Conservation (phyloP, 495 filamentous ascomycete genomes). For the Penicillium samsonianum region DNA sequence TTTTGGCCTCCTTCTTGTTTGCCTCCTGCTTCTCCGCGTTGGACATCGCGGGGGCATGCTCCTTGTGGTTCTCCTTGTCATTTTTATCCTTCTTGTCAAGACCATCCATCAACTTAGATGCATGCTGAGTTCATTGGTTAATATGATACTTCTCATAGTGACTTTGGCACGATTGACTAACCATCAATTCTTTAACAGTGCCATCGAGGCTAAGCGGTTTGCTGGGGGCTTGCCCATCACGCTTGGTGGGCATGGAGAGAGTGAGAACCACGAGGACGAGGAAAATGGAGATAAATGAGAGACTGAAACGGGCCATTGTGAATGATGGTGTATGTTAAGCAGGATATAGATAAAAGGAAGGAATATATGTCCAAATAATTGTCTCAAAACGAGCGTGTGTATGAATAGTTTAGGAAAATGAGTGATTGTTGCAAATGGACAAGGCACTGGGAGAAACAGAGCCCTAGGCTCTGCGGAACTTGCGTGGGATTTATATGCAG, state of each 20-base stretch:
- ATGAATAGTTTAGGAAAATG: conserved; percentile 10
- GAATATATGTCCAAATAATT: conserved; percentile 17
- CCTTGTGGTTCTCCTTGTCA: conserved; percentile 12
- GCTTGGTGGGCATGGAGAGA: conserved; percentile 36
- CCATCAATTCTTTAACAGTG: conserved; percentile 23
- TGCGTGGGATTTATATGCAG: conserved; percentile 20
- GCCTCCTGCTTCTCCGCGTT: neutral
- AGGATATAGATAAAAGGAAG: conserved; percentile 15
- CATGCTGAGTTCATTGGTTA: conserved; percentile 14
- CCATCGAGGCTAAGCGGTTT: conserved; percentile 15
- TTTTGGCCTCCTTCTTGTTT: neutral
- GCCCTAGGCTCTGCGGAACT: neutral
- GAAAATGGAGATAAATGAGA: conserved; percentile 37
- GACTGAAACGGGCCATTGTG: conserved; percentile 42
- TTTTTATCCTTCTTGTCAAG: conserved; percentile 16
- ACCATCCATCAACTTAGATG: conserved; percentile 23
- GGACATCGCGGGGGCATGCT: neutral
- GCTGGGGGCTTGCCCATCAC: conserved; percentile 9
- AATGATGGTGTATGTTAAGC: conserved; percentile 10
- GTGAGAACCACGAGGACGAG: conserved; percentile 35
- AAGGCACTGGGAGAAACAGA: conserved; percentile 3
- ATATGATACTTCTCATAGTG: neutral
- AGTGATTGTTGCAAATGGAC: neutral
- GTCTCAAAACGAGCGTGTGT: conserved; percentile 18
- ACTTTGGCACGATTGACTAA: conserved; percentile 11